Conservation (phyloP, 345 rosid species). For the Litchi chinensis region DNA sequence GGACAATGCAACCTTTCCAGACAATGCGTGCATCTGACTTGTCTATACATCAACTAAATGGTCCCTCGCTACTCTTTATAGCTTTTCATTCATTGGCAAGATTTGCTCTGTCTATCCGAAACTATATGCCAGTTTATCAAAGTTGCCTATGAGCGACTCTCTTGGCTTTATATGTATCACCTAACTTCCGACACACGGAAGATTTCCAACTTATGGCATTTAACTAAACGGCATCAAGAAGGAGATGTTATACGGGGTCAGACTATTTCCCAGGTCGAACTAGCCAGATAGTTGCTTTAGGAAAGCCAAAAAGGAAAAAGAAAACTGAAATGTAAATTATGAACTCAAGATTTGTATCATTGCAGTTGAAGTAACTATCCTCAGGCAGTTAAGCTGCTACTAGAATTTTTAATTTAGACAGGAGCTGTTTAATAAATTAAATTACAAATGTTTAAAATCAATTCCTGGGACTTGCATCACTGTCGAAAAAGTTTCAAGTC, state of each 20-base stretch:
- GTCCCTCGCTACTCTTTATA: not conserved
- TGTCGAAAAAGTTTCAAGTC: conserved; percentile 9
- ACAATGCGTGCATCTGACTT: not conserved
- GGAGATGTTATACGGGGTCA: not conserved
- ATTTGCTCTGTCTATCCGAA: not conserved
- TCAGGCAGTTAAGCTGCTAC: conserved; percentile 3
- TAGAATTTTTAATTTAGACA: not conserved
- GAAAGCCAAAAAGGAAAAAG: not conserved
- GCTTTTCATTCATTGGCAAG: not conserved
- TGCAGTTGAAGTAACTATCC: conserved; percentile 4
- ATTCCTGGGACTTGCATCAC: conserved; percentile 16
- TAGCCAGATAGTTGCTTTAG: not conserved
- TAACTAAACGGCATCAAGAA: not conserved
- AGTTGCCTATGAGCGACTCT: not conserved
- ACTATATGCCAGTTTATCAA: not conserved
- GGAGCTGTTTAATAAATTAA: not conserved
- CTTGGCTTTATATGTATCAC: not conserved
- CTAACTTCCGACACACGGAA: not conserved
- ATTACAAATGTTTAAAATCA: conserved; percentile 14
- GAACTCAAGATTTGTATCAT: not conserved
- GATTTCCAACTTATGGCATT: not conserved
- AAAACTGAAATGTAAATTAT: not conserved
- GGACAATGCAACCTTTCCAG: not conserved
- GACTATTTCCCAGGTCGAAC: not conserved
- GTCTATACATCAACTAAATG: not conserved